Base-by-base conservation (phyloP, 257 asterid genomes). In the Mentha longifolia region DNA sequence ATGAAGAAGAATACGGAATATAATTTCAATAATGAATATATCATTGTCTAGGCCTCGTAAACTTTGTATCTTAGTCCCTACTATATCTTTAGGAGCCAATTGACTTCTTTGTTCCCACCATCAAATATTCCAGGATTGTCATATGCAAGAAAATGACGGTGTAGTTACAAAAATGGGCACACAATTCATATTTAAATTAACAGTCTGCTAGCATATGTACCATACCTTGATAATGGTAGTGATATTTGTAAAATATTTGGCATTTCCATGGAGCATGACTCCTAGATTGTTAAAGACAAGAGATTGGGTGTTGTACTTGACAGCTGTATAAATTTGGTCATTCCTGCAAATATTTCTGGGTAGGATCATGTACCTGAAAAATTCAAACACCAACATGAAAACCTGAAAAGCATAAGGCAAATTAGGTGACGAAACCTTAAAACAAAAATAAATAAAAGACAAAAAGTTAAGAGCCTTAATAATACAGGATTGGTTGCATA, bases 191-290 rank as follows among this genome's bases (percentile, higher is more conserved):
- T 68, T 61, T 37, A 35, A 56, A 64, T 69, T 22, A 50, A 75
- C 54, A 58, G 75, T 30, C 20, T 20, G 61, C 66, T 75, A 68
- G 75, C 12, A 17, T 70, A 64, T 11, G 62, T 17, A 67, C 12
- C 52, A 70, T 77, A 91, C 97, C 97, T 87, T 81, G 79, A 89
- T 55, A 62, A 87, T 73, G 72, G 86, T 81, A 72, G 85, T 81
- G 72, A 91, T 85, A 61, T 79, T 78, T 57, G 79, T 68, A 77
- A 86, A 76, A 73, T 77, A 78, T 71, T 77, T 84, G 79, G 84
- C 74, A 78, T 85, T 86, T 41, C 96, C 97, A 71, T 84, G 95
- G 64, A 91, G 86, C 89, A 87, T 75, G 85, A 89, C 58, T 42
- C 96, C 97, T 61, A 83, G 62, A 76, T 74, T 78, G 77, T 74